Evolutionary conservation across 345 rosid species (phyloP).

Genomic region (Leavenworthia alabamica): DNA sequence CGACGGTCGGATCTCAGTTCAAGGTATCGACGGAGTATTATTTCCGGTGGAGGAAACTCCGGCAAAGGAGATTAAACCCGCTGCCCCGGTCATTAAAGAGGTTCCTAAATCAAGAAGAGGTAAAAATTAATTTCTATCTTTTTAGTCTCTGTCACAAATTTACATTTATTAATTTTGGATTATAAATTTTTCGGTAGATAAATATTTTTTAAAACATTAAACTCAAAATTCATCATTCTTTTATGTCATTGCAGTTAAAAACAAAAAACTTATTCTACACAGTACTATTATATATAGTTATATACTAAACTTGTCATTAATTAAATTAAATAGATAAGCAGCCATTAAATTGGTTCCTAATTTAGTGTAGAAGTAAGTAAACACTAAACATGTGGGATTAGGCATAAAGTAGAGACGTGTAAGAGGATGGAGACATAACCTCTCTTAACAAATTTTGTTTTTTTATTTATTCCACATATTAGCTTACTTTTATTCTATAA

Average conservation of each 20-base stretch:
- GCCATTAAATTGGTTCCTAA: slow-evolving; percentile 8
- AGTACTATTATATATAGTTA: too few species aligned
- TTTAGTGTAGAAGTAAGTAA: slow-evolving; percentile 16
- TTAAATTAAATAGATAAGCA: slow-evolving; percentile 4
- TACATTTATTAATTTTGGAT: not conserved
- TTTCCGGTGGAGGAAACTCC: slow-evolving; percentile 53
- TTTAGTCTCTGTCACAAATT: not conserved
- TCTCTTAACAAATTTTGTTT: slow-evolving; percentile 13
- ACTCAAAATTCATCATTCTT: slow-evolving; percentile 7
- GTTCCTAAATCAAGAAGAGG: slow-evolving; percentile 80
- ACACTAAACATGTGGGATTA: slow-evolving; percentile 22
- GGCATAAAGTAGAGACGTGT: slow-evolving; percentile 30
- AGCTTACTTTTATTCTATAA: not conserved
- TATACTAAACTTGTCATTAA: not conserved
- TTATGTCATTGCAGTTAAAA: slow-evolving; percentile 1
- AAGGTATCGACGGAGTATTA: slow-evolving; percentile 85
- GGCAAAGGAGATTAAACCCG: slow-evolving; percentile 8
- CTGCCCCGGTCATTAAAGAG: slow-evolving; percentile 40
- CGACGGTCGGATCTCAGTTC: slow-evolving; percentile 90
- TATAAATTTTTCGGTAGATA: not conserved
- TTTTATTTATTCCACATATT: not conserved
- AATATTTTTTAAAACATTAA: slow-evolving; percentile 5
- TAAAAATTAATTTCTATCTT: slow-evolving; percentile 20
- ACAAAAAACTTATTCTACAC: not conserved
- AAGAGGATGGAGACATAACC: slow-evolving; percentile 18